These are phyloP conservation scores for Hymenotorrendiella dingleyae DNA, from an alignment of 2,329 filamentous ascomycete species.

Conservation along the genomic window DNA sequence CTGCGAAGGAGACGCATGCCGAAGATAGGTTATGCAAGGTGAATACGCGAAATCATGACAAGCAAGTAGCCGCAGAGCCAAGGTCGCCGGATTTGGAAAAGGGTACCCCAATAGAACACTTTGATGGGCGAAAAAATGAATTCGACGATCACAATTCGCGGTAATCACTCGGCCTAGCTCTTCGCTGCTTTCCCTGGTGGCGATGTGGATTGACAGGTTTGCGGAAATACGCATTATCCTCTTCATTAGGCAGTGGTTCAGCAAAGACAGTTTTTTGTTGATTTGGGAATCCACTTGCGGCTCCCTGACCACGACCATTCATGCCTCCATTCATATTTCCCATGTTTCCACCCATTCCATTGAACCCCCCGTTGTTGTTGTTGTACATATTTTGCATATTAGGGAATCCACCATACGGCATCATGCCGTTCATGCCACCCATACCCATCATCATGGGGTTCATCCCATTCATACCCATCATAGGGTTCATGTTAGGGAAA, in stretches of 20 bases:
- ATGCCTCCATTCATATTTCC: conserved; percentile 28
- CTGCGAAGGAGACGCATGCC: too few relatives aligned
- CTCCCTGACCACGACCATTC: conserved; percentile 29
- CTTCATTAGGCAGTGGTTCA: conserved; percentile 53
- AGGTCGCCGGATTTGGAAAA: too few relatives aligned
- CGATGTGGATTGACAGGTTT: conserved; percentile 94
- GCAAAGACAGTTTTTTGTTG: conserved; percentile 45
- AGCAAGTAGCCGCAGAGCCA: too few relatives aligned
- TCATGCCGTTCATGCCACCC: conserved; percentile 26
- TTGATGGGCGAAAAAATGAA: not conserved
- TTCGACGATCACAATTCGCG: conserved; percentile 61
- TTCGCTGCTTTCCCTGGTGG: conserved; percentile 73
- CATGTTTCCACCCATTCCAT: conserved; percentile 17
- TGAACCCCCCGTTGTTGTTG: conserved; percentile 8
- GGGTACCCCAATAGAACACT: too few relatives aligned
- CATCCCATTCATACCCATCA: conserved; percentile 35
- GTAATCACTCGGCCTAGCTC: conserved; percentile 85
- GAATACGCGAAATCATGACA: too few relatives aligned
- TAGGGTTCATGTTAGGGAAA: conserved; percentile 26
- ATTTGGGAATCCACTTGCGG: conserved; percentile 42
- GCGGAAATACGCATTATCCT: conserved; percentile 89
- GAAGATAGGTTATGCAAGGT: too few relatives aligned
- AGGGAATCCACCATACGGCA: conserved; percentile 29
- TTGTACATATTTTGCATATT: conserved; percentile 36
- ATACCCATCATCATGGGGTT: conserved; percentile 24